Base-by-base conservation (phyloP, 2,329 filamentous ascomycete genomes). In the Pseudogymnoascus sp. region DNA sequence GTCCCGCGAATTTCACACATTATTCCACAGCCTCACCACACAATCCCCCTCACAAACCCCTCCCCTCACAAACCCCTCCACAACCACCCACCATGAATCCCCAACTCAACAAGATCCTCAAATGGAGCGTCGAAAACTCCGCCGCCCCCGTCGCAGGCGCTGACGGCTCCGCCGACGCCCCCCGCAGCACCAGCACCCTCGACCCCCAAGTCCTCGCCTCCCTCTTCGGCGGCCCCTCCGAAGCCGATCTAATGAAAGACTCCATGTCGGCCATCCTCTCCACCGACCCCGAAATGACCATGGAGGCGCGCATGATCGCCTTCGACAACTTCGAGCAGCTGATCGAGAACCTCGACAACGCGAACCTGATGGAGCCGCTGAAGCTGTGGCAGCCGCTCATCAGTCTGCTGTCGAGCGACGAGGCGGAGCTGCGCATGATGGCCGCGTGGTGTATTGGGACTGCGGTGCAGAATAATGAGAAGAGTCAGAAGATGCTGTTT, bases 281-380 rank as follows among this genome's bases (percentile, higher is more conserved):
- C 16, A 68, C 78, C 1, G 81, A 84, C 69, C 78, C 85, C 7
- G 82, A 88, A 63, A 79, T 89, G 63, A 83, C 84, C 3, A 81
- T 93, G 60, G 88, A 91, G 46, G 85, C 91, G 76, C 91, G 90
- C 75, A 77, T 96, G 62, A 84, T 87, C 64, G 93, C 93, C 38
- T 96, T 96, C 76, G 93, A 96, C 82, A 96, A 97, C 78, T 89
- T 97, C 67, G 93, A 96, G 78, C 91, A 96, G 76, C 81, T 96
- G 64, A 89, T 97, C 71, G 92, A 97, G 79, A 87, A 85, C 67
- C 86, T 97, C 70, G 95, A 99, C 81, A 99, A 99, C 75, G 93
- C 95, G 64, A 99, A 97, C 80, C 96, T 97, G 77, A 84, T 99
- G 69, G 87, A 87, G 68, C 84, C 84, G 28, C 79, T 97, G 18